Evolutionary conservation across 2,329 filamentous ascomycete genomes (phyloP).

Genomic region (Corniculantispora saksenae): DNA sequence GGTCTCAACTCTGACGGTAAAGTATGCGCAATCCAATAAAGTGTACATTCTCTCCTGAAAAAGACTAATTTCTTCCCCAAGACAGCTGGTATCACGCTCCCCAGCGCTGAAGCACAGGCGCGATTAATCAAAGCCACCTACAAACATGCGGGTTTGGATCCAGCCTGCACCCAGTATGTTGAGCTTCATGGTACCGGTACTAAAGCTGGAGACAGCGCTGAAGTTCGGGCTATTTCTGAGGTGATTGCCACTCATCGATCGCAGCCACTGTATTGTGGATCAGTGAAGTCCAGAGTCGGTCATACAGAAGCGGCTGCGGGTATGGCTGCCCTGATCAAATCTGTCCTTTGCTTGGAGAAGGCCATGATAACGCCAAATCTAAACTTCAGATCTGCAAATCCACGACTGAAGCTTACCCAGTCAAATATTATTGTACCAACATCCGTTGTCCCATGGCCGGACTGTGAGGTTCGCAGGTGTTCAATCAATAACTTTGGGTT

Average conservation of each 20-base stretch:
- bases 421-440: constrained; percentile 25
- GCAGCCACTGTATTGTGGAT: constrained; percentile 24
- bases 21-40: background rate
- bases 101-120: constrained; percentile 19
- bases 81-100: constrained; percentile 26
- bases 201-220: constrained; percentile 30
- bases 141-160: constrained; percentile 30
- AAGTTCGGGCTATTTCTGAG: constrained; percentile 21
- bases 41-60: background rate
- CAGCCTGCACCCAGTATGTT: constrained; percentile 29
- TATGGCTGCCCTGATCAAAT: constrained; percentile 24
- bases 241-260: constrained; percentile 23
- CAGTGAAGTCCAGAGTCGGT: constrained; percentile 27
- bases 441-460: constrained; percentile 17
- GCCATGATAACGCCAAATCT: constrained; percentile 22
- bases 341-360: constrained; percentile 22
- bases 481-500: constrained; percentile 27
- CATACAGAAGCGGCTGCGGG: constrained; percentile 25
- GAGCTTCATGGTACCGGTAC: constrained; percentile 45
- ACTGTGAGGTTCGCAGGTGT: constrained; percentile 8
- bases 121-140: constrained; percentile 33
- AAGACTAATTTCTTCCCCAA: background rate
- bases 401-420: background rate
- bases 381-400: background rate
- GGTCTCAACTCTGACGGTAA: constrained; percentile 41